Evolutionary conservation across 257 asterid species (phyloP).

Genomic region (Cynanchum wilfordii): DNA sequence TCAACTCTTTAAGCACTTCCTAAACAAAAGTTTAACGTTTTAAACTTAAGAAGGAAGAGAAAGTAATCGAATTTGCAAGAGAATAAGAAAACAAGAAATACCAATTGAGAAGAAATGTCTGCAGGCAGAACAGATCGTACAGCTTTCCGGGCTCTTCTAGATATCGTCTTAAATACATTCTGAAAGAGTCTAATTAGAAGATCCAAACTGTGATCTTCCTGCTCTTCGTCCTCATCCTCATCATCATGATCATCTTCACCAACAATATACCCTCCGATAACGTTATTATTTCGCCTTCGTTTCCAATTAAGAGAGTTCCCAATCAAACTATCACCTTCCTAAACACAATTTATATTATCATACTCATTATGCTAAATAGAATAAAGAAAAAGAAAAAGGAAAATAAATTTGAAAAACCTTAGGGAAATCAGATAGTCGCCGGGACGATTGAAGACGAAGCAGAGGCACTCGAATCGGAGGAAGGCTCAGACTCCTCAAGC

Average conservation of each 20-base stretch:
- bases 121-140: constrained; percentile 84
- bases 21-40: not conserved
- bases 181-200: constrained; percentile 76
- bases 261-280: constrained; percentile 43
- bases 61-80: not conserved
- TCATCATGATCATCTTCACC: constrained; percentile 59
- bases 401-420: constrained; percentile 11
- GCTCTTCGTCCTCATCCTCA: constrained; percentile 65
- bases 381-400: not conserved
- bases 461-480: constrained; percentile 11
- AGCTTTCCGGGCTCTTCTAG: constrained; percentile 77
- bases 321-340: constrained; percentile 34
- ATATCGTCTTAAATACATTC: constrained; percentile 73
- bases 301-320: constrained; percentile 41
- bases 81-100: constrained; percentile 13
- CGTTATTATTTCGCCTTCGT: constrained; percentile 38
- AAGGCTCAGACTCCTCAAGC: not conserved
- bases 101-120: constrained; percentile 72
- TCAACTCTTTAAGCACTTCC: not conserved
- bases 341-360: constrained; percentile 9
- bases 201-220: constrained; percentile 83
- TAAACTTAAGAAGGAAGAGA: not conserved
- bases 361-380: not conserved
- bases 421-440: constrained; percentile 23
- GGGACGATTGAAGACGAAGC: constrained; percentile 9